A percentile compares a stretch with the other conserved stretches of the same genome.
Evolutionary conservation across 2,329 filamentous ascomycete species (phyloP).

Genomic region (Fusarium continuum): DNA sequence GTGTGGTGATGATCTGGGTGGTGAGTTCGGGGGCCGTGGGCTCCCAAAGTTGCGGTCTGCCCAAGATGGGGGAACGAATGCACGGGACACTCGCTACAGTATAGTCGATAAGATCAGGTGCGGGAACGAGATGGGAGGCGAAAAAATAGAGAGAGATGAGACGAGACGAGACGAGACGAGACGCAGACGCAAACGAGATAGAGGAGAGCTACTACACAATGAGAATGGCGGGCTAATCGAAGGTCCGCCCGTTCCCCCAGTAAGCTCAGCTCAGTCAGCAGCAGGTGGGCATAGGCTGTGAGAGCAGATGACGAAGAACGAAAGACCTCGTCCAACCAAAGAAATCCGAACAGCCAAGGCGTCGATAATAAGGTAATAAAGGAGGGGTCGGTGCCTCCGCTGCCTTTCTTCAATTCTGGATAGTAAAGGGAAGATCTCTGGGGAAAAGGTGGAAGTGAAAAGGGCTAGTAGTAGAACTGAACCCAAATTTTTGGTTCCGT

Average conservation of each 20-base stretch:
- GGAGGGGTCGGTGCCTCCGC: slow-evolving; percentile 26
- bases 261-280: slow-evolving; percentile 31
- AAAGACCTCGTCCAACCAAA: slow-evolving; percentile 9
- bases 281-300: slow-evolving; percentile 11
- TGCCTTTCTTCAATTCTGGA: slow-evolving; percentile 15
- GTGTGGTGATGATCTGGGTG: neutral
- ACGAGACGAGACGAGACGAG: slow-evolving; percentile 4
- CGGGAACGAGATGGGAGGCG: slow-evolving; percentile 3
- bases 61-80: neutral
- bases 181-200: too few relatives aligned
- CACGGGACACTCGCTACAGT: neutral
- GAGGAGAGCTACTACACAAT: too few relatives aligned
- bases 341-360: neutral
- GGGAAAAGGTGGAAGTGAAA: slow-evolving; percentile 9
- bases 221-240: slow-evolving; percentile 2
- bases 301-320: slow-evolving; percentile 15
- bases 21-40: neutral
- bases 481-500: slow-evolving; percentile 13
- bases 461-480: slow-evolving; percentile 9
- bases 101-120: neutral
- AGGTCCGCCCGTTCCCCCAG: neutral
- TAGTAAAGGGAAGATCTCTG: slow-evolving; percentile 14
- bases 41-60: slow-evolving; percentile 7
- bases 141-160: neutral
- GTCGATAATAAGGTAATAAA: neutral